Evolutionary conservation across 2,329 filamentous ascomycete species (phyloP), one percentile per base, ranked within the genome.

Genomic region (Cladosporium sp.): DNA sequence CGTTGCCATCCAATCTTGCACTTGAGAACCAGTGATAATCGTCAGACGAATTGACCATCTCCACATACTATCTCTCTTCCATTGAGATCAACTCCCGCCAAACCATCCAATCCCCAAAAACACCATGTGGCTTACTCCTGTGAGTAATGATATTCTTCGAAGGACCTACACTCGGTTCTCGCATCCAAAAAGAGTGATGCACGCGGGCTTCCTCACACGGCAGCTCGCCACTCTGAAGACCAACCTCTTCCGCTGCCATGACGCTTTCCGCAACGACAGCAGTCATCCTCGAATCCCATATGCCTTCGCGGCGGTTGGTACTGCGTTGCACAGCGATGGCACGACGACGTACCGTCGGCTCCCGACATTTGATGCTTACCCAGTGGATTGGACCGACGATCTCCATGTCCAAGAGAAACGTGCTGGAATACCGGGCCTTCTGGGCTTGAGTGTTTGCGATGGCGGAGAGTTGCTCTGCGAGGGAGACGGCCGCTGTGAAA

Each of bases 321-420:
- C 20, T 5, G 16, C 36, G 22, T n/a, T 52, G 33, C 7, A 54
- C 32, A 6, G 43, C 43, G 16, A 52, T 36, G 15, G 52, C 52
- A 11, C 40, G 33, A 16, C 52, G 20, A 2, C 49, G 42, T 11
- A 54, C 30, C 3, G 32, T 16, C 3, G 49, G 49, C 7, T 54
- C 38, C 13, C 52, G 43, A 27, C 52, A 54, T 29, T 46, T 48
- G n/a, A 49, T 38, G 1, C 27, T 27, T 4, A 49, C 27, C 38
- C 47, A 52, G 49, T 52, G 47, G 4, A 54, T 15, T 1, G 49
- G 52, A 11, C 41, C 43, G 1, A 54, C 42, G 16, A 49, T 38
- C 18, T 52, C 50, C 11, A 52, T 43, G 19, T 52, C 50, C 4
- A 38, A 33, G 8, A 43, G 35, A 22, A 52, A 52, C 1, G 38